Evolutionary conservation across 306 rosid genomes (phyloP).

Genomic region (Spatholobus suberectus): DNA sequence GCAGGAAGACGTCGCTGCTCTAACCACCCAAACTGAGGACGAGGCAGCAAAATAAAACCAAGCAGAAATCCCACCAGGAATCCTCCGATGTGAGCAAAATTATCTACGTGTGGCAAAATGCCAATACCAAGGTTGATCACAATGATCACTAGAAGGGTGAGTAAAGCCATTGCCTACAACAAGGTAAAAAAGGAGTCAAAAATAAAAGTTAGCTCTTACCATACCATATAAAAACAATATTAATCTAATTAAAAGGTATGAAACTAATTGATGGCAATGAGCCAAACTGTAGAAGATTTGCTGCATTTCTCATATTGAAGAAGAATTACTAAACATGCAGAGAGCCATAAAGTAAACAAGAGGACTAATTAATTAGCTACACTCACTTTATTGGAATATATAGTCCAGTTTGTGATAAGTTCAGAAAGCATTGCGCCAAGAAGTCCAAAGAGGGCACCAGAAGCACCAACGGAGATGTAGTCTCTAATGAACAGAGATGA

Average conservation of each 20-base stretch:
- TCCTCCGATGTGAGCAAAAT: constrained; percentile 88
- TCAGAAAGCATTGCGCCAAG: constrained; percentile 97
- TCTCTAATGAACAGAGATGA: constrained; percentile 65
- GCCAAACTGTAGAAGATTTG: neutral
- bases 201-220: neutral
- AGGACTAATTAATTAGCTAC: neutral
- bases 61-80: constrained; percentile 71
- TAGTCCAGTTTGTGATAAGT: constrained; percentile 88
- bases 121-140: constrained; percentile 76
- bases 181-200: neutral
- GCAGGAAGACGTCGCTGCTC: constrained; percentile 63
- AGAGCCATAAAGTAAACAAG: neutral
- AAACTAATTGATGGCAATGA: constrained; percentile 7
- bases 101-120: constrained; percentile 79
- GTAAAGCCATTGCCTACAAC: constrained; percentile 67
- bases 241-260: neutral
- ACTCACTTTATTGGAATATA: constrained; percentile 82
- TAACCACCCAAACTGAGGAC: constrained; percentile 75
- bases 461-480: constrained; percentile 87
- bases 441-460: constrained; percentile 94
- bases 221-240: neutral
- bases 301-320: neutral
- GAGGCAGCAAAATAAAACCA: constrained; percentile 80
- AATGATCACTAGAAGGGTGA: constrained; percentile 65
- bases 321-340: neutral